Evolutionary conservation across 2,329 filamentous ascomycete species (phyloP), one percentile per base, ranked within the genome.

Genomic region (Exophiala calicioides): DNA sequence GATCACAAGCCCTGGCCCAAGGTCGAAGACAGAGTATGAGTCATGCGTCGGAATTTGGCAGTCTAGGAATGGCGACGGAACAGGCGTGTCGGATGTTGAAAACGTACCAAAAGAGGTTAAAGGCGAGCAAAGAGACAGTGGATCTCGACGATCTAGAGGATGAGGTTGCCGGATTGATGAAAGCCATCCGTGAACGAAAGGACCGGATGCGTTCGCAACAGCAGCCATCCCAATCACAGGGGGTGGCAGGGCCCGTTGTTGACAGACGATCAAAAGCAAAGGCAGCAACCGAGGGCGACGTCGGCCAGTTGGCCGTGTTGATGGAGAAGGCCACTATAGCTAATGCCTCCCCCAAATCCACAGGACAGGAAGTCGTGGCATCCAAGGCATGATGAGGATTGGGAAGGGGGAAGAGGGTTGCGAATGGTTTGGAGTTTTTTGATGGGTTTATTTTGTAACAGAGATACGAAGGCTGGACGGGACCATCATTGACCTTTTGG

Each of bases 31-130:
- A 58, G 62, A 53, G 54, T 26, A 53, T 48, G 45, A 54, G 44
- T 29, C 48, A 55, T 13, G 49, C 51, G 21, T 68, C 60, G 39
- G 71, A 76, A 19, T 72, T 73, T 50, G 72, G 74, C 19, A 73
- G 69, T 26, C 53, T 80, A 8, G 69, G 72, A 7, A 68, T 69
- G 52, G 75, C 75, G 2, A 82, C 78, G 0, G 80, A 83, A 49
- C 76, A 78, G 45, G 66, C 82, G 1, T 78, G 76, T 58, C 74
- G 78, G 27, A 77, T 75, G 5, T 65, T 84, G 3, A 73, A 75
- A 34, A 72, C 75, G 0, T 84, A 82, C 57, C 71, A 80, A 13
- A 82, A 80, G 60, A 79, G 79, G 13, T 68, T 69, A 4, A 72
- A 70, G 20, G 27, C 33, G 13, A 53, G 44, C 18, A 68, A 62